Percentiles rank a stretch among this genome's conserved stretches.
These are phyloP conservation scores for Candolleomyces efflorescens DNA, from an alignment of 768 basidiomycete genomes.

Conservation along the genomic window DNA sequence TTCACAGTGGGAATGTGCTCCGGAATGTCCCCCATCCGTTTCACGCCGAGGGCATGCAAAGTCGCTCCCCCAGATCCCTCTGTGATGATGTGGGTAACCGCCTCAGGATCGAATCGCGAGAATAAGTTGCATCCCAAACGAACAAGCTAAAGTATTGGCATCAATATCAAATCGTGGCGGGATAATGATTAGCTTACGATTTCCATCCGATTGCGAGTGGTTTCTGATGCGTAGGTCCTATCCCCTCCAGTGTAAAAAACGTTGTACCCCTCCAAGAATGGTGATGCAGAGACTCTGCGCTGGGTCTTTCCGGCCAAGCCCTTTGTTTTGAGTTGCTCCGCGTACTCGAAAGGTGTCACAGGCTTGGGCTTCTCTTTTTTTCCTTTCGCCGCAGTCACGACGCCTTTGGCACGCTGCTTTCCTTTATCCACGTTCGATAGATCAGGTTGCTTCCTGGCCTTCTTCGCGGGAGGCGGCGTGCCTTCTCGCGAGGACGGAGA, in stretches of 20 bases:
- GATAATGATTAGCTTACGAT: slow-evolving; percentile 42
- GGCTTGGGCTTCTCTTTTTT: slow-evolving; percentile 37
- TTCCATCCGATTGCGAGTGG: slow-evolving; percentile 56
- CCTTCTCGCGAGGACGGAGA: slow-evolving; percentile 28
- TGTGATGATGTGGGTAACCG: slow-evolving; percentile 67
- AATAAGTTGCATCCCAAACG: slow-evolving; percentile 59
- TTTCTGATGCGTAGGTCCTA: slow-evolving; percentile 43
- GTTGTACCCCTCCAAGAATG: slow-evolving; percentile 46
- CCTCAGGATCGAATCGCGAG: slow-evolving; percentile 49
- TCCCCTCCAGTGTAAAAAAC: slow-evolving; percentile 63
- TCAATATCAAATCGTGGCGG: slow-evolving; percentile 2
- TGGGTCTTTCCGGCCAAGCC: slow-evolving; percentile 10
- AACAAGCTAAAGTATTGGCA: slow-evolving; percentile 43
- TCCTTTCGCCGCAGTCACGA: slow-evolving; percentile 17
- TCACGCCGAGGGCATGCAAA: slow-evolving; percentile 44
- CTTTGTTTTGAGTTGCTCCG: slow-evolving; percentile 39
- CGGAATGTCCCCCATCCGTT: slow-evolving; percentile 52
- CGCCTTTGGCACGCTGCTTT: not conserved
- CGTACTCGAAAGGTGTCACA: slow-evolving; percentile 51
- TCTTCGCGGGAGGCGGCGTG: slow-evolving; percentile 19
- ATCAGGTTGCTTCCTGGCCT: slow-evolving; percentile 12
- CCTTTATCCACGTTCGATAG: not conserved
- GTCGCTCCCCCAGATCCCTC: slow-evolving; percentile 30
- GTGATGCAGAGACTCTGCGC: slow-evolving; percentile 12
- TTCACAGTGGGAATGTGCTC: slow-evolving; percentile 58